A percentile compares a stretch with the other conserved stretches of the same genome.
These are phyloP conservation scores for Zelonia costaricensis DNA, from an alignment of 208 protist genomes.

Conservation along the genomic window DNA sequence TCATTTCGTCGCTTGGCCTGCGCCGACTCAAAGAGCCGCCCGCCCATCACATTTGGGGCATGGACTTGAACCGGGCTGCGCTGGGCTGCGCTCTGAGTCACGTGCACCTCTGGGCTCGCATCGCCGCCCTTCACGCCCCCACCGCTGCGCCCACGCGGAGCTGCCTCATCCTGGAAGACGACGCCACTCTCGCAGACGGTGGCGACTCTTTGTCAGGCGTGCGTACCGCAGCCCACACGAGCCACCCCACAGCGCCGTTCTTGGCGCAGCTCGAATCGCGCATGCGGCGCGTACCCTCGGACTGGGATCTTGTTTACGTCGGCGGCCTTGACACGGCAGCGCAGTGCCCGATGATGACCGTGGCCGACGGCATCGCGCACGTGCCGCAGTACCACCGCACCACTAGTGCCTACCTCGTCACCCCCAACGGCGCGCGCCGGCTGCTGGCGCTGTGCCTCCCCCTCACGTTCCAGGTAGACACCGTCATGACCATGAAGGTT, in stretches of 20 bases:
- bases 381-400: conserved; percentile 88
- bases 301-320: conserved; percentile 87
- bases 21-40: conserved; percentile 40
- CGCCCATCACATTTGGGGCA: conserved; percentile 76
- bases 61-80: conserved; percentile 78
- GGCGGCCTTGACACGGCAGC: conserved; percentile 80
- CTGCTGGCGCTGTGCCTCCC: conserved; percentile 68
- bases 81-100: conserved; percentile 88
- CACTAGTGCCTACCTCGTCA: conserved; percentile 82
- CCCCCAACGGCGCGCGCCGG: conserved; percentile 46
- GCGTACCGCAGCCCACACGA: too few relatives aligned
- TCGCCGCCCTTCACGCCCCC: conserved; percentile 51
- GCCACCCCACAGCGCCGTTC: conserved; percentile 26
- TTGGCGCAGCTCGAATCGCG: conserved; percentile 27
- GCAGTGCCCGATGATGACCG: conserved; percentile 27
- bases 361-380: conserved; percentile 46
- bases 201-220: too few relatives aligned
- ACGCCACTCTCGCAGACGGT: not conserved
- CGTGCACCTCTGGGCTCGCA: conserved; percentile 60
- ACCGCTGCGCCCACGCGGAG: conserved; percentile 38
- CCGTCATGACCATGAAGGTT: conserved; percentile 79
- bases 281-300: conserved; percentile 37
- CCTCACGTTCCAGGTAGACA: conserved; percentile 86
- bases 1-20: conserved; percentile 63
- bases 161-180: conserved; percentile 7